Percentiles rank a stretch among this genome's conserved stretches.
These are phyloP conservation scores for Digitaria exilis DNA, from an alignment of 202 grass and related monocot genomes.

Conservation along the genomic window DNA sequence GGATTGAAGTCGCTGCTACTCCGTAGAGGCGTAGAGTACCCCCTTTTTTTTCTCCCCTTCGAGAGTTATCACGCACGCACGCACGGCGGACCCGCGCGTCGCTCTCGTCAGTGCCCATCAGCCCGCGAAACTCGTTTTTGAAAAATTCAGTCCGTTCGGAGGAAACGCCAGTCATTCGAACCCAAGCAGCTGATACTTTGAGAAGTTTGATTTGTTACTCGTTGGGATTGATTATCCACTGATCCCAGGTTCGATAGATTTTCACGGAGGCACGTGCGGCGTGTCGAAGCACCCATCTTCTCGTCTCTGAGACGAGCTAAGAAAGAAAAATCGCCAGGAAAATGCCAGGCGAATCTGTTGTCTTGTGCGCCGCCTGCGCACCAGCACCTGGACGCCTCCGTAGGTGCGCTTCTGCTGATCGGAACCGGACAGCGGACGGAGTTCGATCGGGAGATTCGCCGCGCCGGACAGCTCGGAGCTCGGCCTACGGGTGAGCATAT, in stretches of 20 bases:
- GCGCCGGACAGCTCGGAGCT: neutral
- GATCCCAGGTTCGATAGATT: too few relatives aligned
- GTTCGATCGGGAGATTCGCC: too few relatives aligned
- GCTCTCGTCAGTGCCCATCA: neutral
- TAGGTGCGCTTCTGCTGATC: too few relatives aligned
- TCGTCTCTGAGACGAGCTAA: too few relatives aligned
- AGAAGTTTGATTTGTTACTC: neutral
- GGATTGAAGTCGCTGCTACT: neutral
- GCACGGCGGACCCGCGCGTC: neutral
- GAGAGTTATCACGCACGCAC: neutral
- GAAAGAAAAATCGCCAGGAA: too few relatives aligned
- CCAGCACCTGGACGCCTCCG: neutral
- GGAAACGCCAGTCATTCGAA: neutral
- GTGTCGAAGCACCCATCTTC: neutral
- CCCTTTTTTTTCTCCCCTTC: too few relatives aligned
- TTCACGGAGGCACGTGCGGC: neutral
- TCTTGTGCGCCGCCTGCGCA: too few relatives aligned
- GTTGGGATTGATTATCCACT: neutral
- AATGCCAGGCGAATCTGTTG: too few relatives aligned
- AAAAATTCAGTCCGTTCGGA: neutral
- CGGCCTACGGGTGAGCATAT: slow-evolving; percentile 2
- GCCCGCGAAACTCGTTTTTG: neutral
- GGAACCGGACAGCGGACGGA: neutral
- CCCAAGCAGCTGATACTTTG: neutral
- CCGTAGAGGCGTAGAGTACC: too few relatives aligned